These are phyloP conservation scores for Pyrrhoderma lamaoense DNA, from an alignment of 1,284 basidiomycete species.

Conservation along the genomic window DNA sequence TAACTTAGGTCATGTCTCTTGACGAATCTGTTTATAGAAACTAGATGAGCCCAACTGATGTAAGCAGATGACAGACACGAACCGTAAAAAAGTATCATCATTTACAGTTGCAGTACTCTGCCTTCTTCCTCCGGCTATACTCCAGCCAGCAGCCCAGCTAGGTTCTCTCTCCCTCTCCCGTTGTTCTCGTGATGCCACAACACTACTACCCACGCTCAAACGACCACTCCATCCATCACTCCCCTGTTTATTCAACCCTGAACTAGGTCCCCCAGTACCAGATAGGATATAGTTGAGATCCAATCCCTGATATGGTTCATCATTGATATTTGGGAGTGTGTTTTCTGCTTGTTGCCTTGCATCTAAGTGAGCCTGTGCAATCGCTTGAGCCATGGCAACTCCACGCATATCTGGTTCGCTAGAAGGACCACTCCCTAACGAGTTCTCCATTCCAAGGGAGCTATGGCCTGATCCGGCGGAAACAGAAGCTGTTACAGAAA, in stretches of 20 bases:
- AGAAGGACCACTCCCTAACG: conserved; percentile 8
- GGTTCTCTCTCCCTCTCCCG: conserved; percentile 19
- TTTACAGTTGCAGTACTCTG: conserved; percentile 44
- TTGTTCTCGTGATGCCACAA: conserved; percentile 10
- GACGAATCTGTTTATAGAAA: conserved; percentile 11
- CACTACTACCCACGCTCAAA: conserved; percentile 13
- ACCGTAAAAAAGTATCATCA: conserved; percentile 54
- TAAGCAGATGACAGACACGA: conserved; percentile 27
- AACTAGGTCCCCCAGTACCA: conserved; percentile 25
- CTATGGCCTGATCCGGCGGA: conserved; percentile 32
- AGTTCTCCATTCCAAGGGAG: neutral
- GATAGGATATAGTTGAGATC: conserved; percentile 39
- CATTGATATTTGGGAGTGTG: conserved; percentile 8
- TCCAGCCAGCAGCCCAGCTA: conserved; percentile 19
- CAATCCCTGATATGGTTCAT: conserved; percentile 32
- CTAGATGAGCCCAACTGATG: neutral
- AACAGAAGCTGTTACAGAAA: conserved; percentile 20
- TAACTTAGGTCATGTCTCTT: conserved; percentile 41
- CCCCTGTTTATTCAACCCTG: conserved; percentile 18
- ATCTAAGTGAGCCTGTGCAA: conserved; percentile 14
- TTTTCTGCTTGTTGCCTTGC: conserved; percentile 22
- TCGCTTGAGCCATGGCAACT: conserved; percentile 16
- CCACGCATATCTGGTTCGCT: conserved; percentile 19
- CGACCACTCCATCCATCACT: conserved; percentile 16
- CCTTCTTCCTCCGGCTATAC: conserved; percentile 31